phyloP scores from a whole-genome alignment of 441 rosid genomes.

The Syzygium malaccense region DNA sequence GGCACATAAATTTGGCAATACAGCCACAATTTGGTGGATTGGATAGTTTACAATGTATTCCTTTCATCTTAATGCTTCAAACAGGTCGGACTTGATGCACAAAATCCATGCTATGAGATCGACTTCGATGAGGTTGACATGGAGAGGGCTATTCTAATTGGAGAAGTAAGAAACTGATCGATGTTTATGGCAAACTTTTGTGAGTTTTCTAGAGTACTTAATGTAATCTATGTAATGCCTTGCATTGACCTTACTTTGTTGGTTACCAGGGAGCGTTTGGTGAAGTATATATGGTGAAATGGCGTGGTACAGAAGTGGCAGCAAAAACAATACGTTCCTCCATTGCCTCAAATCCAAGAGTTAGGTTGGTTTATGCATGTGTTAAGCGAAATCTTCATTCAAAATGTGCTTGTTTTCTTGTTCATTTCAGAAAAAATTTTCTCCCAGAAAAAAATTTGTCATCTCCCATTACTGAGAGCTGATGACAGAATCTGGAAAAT shows the following conservation, averaged over 20 bases:
- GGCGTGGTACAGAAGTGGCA: constrained; percentile 64
- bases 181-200: not conserved
- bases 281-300: constrained; percentile 54
- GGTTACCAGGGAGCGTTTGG: constrained; percentile 50
- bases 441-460: not conserved
- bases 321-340: constrained; percentile 61
- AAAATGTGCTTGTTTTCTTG: not conserved
- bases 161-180: constrained; percentile 27
- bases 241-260: not conserved
- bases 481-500: not conserved
- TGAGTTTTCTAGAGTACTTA: not conserved
- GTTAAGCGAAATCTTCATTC: not conserved
- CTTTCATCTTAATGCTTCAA: constrained; percentile 9
- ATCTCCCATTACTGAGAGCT: not conserved
- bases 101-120: constrained; percentile 37
- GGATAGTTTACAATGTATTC: not conserved
- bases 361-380: constrained; percentile 30
- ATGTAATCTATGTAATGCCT: not conserved
- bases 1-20: not conserved
- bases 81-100: constrained; percentile 49
- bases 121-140: constrained; percentile 35
- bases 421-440: not conserved
- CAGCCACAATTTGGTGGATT: not conserved
- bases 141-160: constrained; percentile 38
- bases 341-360: constrained; percentile 53